Base-by-base conservation (phyloP, 768 basidiomycete genomes). In the Serpula lacrymans region DNA sequence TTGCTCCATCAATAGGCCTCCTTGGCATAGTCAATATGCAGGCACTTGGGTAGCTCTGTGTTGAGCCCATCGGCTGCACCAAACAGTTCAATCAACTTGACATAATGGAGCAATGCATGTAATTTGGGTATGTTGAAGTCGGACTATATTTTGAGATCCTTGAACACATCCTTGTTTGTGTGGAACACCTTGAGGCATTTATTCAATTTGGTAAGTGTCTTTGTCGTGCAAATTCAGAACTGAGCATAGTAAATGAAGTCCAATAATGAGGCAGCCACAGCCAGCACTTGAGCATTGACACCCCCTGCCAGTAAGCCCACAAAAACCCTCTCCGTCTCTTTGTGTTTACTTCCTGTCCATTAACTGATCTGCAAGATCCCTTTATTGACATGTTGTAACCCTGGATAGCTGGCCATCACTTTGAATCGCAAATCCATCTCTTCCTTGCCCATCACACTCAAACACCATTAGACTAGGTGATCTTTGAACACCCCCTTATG, bases 401-500 rank as follows among this genome's bases (percentile, higher is more conserved):
- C 28, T 3, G 46, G 36, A 45, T 49, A 43, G 13, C 17, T 6
- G 3, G 55, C 40, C 44, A 57, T 41, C 0, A 34, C 42, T 18
- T 43, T 34, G 40, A 54, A 52, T 1, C 40, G 28, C 7, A 25
- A 17, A 16, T 59, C 47, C 5, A 59, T 6, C 17, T 52, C 51
- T 2, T 29, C 38, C 10, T 33, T 21, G 3, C 49, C 51, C 0
- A 48, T 17, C 6, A 51, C 17, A 3, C 31, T 17, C 5, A 49
- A 51, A 9, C 49, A 58, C 71, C 72, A 74, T 5, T 51, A 57
- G 1, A 64, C 54, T 3, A 69, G 37, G 35, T 74, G 71, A 36
- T 72, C 64, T 36, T 70, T 70, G 58, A 74, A 69, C 2, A 72
- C 41, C 0, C 74, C 74, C 45, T 76, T 69, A 51, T 74, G 63